Evolutionary conservation across 1,284 basidiomycete genomes (phyloP), one percentile per base, ranked within the genome.

Genomic region (Lentinula novae-zelandiae): DNA sequence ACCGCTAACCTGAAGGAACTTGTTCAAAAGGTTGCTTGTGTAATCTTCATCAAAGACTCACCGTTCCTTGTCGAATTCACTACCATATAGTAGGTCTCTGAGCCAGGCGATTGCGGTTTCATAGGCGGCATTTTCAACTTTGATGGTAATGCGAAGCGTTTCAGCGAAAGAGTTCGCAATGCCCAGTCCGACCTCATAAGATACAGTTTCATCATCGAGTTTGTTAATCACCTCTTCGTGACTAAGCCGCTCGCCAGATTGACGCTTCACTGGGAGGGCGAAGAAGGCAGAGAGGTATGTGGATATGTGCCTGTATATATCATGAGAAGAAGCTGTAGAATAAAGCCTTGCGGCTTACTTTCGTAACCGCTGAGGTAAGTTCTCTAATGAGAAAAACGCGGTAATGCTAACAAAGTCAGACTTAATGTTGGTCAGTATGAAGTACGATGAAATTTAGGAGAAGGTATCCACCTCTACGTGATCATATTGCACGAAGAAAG

Each of bases 401-500:
- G 90, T 84, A 42, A 98, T 76, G 20, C 86, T 84, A 62, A 98
- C 86, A 72, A 99, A 99, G 70, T 96, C 92, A 6, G 96, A 98
- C 88, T 27, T 95, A 68, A 64, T 12, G 5, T 1, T 31, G 39
- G 46, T 48, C 33, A 22, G 48, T 20, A 54, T 51, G 8, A 27
- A 12, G 36, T 1, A 34, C 33, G 36, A 54, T 44, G 31, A 42
- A 2, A 22, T n/a, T n/a, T 8, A n/a, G 27, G 3, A 27, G 3
- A 27, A 20, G 66, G 33, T 15, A 60, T 10, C 36, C 54, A 90
- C 91, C 76, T 92, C 83, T 57, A 94, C 90, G 70, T 92, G 87
- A 66, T 93, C 91, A 70, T 93, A 99, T 70, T 98, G 91, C 2
- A 96, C 84, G 71, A 96, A 96, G 78, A 95, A 96, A 0, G 96